These are phyloP conservation scores for Mortierella sp. DNA, from an alignment of 371 early-diverging fungal genomes.

Conservation along the genomic window DNA sequence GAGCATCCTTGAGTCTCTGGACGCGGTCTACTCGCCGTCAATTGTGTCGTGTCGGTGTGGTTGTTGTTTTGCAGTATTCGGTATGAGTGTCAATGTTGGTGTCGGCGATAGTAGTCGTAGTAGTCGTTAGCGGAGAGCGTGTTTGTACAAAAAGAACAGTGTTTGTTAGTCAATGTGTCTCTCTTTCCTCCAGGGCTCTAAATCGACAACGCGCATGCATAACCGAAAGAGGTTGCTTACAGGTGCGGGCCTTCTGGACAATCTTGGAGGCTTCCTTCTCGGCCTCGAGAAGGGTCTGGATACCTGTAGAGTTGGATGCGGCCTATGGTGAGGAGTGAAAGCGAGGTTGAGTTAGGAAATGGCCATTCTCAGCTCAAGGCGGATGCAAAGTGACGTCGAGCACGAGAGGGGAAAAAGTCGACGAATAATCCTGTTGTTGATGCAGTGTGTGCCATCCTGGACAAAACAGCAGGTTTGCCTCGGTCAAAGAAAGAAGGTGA, in stretches of 20 bases:
- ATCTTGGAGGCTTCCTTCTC: slow-evolving; percentile 92
- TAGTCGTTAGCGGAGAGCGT: neutral
- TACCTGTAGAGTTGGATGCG: slow-evolving; percentile 84
- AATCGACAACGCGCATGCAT: neutral
- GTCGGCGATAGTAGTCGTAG: neutral
- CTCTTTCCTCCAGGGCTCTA: neutral
- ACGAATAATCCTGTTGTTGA: neutral
- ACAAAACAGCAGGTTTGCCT: neutral
- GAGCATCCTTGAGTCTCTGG: slow-evolving; percentile 94
- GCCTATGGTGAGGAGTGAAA: slow-evolving; percentile 58
- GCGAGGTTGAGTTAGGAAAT: neutral
- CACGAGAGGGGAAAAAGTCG: neutral
- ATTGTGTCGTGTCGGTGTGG: neutral
- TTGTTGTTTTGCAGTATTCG: neutral
- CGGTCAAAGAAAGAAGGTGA: neutral
- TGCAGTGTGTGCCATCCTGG: neutral
- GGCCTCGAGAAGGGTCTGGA: slow-evolving; percentile 88
- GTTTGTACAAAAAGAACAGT: neutral
- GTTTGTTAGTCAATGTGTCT: neutral
- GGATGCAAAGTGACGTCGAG: neutral
- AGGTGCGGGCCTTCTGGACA: slow-evolving; percentile 93
- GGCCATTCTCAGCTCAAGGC: neutral
- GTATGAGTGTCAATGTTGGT: neutral
- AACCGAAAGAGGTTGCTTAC: slow-evolving; percentile 64
- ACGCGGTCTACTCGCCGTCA: slow-evolving; percentile 80